These are phyloP conservation scores for Moricandia moricandioides DNA, from an alignment of 345 rosid species.

Conservation along the genomic window DNA sequence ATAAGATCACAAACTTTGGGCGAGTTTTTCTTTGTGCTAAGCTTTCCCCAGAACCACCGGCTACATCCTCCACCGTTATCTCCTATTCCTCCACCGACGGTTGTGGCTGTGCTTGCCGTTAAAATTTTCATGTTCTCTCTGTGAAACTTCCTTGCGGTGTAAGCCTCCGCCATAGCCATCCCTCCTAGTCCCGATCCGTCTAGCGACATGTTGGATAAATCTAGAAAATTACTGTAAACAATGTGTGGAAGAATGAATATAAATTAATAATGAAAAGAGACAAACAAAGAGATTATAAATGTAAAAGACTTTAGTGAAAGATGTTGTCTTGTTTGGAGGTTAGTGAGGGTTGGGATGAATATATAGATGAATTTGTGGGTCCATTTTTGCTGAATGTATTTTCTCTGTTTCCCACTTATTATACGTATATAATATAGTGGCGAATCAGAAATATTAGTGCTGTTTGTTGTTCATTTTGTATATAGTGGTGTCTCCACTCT, in stretches of 20 bases:
- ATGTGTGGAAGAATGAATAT: not conserved
- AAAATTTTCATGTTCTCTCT: conserved; percentile 28
- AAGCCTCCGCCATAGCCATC: conserved; percentile 28
- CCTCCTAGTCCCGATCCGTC: conserved; percentile 25
- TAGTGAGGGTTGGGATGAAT: conserved; percentile 17
- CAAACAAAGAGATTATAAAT: conserved; percentile 9
- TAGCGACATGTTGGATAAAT: conserved; percentile 26
- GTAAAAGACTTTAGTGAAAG: conserved; percentile 9
- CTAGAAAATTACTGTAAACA: not conserved
- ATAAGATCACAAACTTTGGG: conserved; percentile 37
- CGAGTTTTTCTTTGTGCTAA: conserved; percentile 28
- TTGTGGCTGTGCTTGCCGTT: conserved; percentile 11
- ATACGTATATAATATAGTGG: conserved; percentile 7
- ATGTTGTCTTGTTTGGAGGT: conserved; percentile 13
- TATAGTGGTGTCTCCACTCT: not conserved
- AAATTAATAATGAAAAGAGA: not conserved
- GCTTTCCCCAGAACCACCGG: conserved; percentile 32
- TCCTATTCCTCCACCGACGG: conserved; percentile 14
- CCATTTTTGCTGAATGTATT: conserved; percentile 16
- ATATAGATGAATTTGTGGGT: conserved; percentile 33
- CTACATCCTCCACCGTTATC: conserved; percentile 27
- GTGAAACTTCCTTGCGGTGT: conserved; percentile 34
- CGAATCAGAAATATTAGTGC: conserved; percentile 1
- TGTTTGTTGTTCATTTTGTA: conserved; percentile 1
- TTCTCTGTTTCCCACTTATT: conserved; percentile 34